A percentile compares a stretch with the other conserved stretches of the same genome.
Evolutionary conservation across 257 asterid genomes (phyloP).

Genomic region (Solanum pinnatisectum): DNA sequence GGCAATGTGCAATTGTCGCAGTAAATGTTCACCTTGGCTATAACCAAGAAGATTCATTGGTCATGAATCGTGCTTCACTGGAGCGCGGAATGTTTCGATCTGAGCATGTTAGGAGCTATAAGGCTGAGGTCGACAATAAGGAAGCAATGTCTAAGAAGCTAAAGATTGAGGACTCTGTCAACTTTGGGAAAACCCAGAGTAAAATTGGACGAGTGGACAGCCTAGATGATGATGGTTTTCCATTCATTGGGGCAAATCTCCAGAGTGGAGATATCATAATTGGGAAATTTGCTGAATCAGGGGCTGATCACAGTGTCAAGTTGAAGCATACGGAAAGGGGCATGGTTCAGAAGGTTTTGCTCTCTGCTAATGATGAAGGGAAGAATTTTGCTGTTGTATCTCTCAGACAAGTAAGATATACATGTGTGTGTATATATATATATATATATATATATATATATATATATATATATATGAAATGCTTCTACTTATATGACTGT

Average conservation of each 20-base stretch:
- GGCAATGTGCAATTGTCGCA: constrained; percentile 90
- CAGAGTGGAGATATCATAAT: constrained; percentile 86
- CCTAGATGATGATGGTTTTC: constrained; percentile 94
- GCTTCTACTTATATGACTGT: background rate
- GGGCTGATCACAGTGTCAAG: constrained; percentile 80
- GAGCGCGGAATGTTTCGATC: constrained; percentile 96
- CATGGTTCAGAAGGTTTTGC: constrained; percentile 85
- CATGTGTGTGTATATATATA: background rate
- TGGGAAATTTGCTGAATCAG: constrained; percentile 71
- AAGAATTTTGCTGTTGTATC: constrained; percentile 82
- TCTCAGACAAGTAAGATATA: constrained; percentile 62
- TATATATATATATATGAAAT: background rate
- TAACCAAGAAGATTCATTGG: constrained; percentile 94
- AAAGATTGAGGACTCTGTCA: constrained; percentile 42
- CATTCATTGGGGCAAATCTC: constrained; percentile 79
- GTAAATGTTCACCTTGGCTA: constrained; percentile 91
- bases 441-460: background rate
- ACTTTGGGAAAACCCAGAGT: constrained; percentile 74
- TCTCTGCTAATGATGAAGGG: constrained; percentile 85
- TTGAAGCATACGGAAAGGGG: constrained; percentile 93
- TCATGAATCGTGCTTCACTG: constrained; percentile 88
- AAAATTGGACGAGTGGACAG: constrained; percentile 85
- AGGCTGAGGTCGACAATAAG: constrained; percentile 65
- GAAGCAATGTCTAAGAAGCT: constrained; percentile 38
- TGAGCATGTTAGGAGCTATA: constrained; percentile 80